Evolutionary conservation across 2,329 filamentous ascomycete species (phyloP), one percentile per base, ranked within the genome.

Genomic region (Ustulina deusta): DNA sequence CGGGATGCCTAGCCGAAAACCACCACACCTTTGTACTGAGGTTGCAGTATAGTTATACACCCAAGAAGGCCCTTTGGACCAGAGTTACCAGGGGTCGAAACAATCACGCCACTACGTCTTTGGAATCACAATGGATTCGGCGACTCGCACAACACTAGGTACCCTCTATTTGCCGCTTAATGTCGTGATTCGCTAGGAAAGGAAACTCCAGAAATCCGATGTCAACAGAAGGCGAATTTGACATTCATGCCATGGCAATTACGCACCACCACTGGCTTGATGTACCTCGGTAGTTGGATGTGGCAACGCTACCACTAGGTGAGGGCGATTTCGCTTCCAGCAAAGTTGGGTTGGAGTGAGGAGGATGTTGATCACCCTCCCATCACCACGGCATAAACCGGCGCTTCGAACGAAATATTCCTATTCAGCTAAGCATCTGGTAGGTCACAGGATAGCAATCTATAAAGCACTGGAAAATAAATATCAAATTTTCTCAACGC

Each of bases 1-100:
- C 60, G 55, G 60, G 40, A 51, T 32, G n/a, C 56, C 55, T 55
- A 56, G 9, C 65, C 55, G 55, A 44, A 52, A 63, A 57, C 17
- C n/a, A 59, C 55, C 55, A 63, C 48, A 48, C 40, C 55, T 32
- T 32, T 38, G 1, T 25, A 13, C 54, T n/a, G 9, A n/a, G 54
- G 22, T 56, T 56, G 13, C 54, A 56, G 7, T 42, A 40, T 11
- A n/a, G 54, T 27, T 42, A 32, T 38, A 22, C 20, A 20, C 20
- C 29, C 4, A n/a, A 46, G 13, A 56, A 36, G 38, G 25, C 32
- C 20, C 32, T 25, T 11, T 40, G 9, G 34, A 20, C 11, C 11
- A n/a, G 27, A 54, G 38, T 20, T 17, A 42, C 32, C n/a, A 10
- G 51, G 34, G 29, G 38, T 44, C 15, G 13, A 25, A 46, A 42